Conservation (phyloP, 2,329 filamentous ascomycete genomes). For the Cladophialophora immunda region DNA sequence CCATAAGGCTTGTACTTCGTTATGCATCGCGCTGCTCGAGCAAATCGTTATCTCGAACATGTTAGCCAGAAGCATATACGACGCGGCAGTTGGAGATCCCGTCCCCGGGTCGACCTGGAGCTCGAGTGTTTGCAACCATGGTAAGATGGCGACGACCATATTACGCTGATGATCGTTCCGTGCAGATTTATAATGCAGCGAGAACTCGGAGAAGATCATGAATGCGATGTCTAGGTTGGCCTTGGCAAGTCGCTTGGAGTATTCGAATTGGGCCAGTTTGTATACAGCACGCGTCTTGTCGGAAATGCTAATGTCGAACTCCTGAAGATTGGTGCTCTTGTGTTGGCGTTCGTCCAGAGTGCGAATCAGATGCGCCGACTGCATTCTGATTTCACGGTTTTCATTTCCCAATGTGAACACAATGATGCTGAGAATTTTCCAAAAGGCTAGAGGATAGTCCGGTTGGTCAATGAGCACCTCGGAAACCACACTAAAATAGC, state of each 20-base stretch:
- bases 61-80: conserved; percentile 94
- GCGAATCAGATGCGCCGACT: conserved; percentile 82
- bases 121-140: conserved; percentile 95
- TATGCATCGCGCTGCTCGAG: conserved; percentile 85
- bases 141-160: conserved; percentile 90
- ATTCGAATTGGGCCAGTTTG: conserved; percentile 96
- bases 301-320: conserved; percentile 97
- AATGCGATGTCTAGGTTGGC: conserved; percentile 91
- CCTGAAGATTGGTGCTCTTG: conserved; percentile 89
- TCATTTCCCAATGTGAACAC: conserved; percentile 94
- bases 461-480: conserved; percentile 83
- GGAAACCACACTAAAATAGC: conserved; percentile 92
- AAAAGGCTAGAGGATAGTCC: conserved; percentile 86
- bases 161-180: conserved; percentile 86
- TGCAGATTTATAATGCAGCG: conserved; percentile 88
- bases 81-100: conserved; percentile 86
- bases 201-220: conserved; percentile 94
- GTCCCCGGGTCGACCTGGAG: conserved; percentile 85
- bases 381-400: conserved; percentile 85
- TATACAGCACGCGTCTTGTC: conserved; percentile 99
- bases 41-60: conserved; percentile 96
- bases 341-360: conserved; percentile 83
- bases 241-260: conserved; percentile 86
- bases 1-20: conserved; percentile 97
- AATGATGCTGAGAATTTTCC: conserved; percentile 87